A percentile compares a stretch with the other conserved stretches of the same genome.
These are phyloP conservation scores for Sporothrix dimorphospora DNA, from an alignment of 2,329 filamentous ascomycete species.

Conservation along the genomic window DNA sequence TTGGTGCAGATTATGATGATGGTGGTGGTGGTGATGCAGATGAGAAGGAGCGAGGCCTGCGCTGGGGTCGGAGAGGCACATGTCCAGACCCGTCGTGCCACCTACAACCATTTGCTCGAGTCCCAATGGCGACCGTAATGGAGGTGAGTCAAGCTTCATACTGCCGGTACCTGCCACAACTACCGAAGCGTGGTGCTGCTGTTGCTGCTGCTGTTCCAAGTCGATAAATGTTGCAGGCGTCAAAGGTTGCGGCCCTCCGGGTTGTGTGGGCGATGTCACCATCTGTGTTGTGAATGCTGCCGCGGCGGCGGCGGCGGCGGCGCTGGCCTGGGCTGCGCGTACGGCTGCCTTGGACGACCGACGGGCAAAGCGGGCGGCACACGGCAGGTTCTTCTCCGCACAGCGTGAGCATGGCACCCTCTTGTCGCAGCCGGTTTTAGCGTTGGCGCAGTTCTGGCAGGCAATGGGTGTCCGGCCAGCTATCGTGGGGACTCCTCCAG, in stretches of 20 bases:
- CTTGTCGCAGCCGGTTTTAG: slow-evolving; percentile 57
- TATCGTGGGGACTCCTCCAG: slow-evolving; percentile 49
- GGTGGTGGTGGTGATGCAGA: slow-evolving; percentile 22
- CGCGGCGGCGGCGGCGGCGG: slow-evolving; percentile 39
- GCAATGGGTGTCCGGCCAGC: slow-evolving; percentile 52
- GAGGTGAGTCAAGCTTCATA: slow-evolving; percentile 4
- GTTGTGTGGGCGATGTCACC: slow-evolving; percentile 34
- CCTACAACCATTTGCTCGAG: slow-evolving; percentile 29
- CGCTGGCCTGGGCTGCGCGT: slow-evolving; percentile 48
- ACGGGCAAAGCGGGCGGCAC: slow-evolving; percentile 54
- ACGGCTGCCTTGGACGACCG: slow-evolving; percentile 54
- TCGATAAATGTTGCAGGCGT: slow-evolving; percentile 46
- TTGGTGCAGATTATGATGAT: slow-evolving; percentile 37
- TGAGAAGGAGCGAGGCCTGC: background rate
- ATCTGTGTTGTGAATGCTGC: slow-evolving; percentile 38
- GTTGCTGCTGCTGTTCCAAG: slow-evolving; percentile 39
- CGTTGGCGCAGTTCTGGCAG: slow-evolving; percentile 54
- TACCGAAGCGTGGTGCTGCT: slow-evolving; percentile 24
- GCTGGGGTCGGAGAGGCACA: slow-evolving; percentile 31
- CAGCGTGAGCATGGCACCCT: slow-evolving; percentile 54
- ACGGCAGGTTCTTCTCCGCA: slow-evolving; percentile 52
- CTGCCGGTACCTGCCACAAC: background rate
- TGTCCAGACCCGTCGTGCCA: slow-evolving; percentile 22
- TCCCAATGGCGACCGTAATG: slow-evolving; percentile 7
- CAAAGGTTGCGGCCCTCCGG: slow-evolving; percentile 35